Conservation (phyloP, 805 yeast genomes). For the Candida railenensis region DNA sequence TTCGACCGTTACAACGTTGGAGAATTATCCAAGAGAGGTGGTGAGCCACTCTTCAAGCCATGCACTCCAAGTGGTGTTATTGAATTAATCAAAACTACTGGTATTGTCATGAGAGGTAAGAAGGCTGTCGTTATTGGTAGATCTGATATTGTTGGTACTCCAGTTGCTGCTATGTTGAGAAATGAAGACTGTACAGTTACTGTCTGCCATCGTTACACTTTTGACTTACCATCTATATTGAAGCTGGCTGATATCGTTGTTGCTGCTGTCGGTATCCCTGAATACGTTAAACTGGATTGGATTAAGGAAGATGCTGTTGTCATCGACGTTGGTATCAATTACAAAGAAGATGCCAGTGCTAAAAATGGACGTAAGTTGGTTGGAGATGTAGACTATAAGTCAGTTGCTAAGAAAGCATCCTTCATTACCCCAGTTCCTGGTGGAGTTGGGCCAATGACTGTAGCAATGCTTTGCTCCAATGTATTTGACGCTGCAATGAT, state of each 20-base stretch:
- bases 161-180: constrained; percentile 81
- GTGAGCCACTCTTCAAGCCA: constrained; percentile 79
- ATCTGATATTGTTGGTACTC: constrained; percentile 94
- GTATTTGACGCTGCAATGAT: constrained; percentile 77
- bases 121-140: constrained; percentile 91
- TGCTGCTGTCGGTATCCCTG: constrained; percentile 88
- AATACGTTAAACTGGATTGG: constrained; percentile 84
- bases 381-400: constrained; percentile 90
- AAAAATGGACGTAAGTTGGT: constrained; percentile 81
- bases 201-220: constrained; percentile 73
- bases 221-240: constrained; percentile 55
- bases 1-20: constrained; percentile 88
- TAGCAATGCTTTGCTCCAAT: constrained; percentile 88
- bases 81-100: constrained; percentile 69
- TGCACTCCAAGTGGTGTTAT: constrained; percentile 96
- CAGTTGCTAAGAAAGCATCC: constrained; percentile 61
- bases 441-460: constrained; percentile 99
- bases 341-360: constrained; percentile 69
- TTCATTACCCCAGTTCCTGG: constrained; percentile 96
- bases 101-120: constrained; percentile 70
- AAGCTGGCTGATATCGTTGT: constrained; percentile 81
- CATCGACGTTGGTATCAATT: constrained; percentile 94
- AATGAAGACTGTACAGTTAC: constrained; percentile 87
- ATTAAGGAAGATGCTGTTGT: constrained; percentile 81
- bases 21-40: constrained; percentile 84